Base-by-base conservation (phyloP, 1,284 basidiomycete genomes). In the Ganoderma multipileum region DNA sequence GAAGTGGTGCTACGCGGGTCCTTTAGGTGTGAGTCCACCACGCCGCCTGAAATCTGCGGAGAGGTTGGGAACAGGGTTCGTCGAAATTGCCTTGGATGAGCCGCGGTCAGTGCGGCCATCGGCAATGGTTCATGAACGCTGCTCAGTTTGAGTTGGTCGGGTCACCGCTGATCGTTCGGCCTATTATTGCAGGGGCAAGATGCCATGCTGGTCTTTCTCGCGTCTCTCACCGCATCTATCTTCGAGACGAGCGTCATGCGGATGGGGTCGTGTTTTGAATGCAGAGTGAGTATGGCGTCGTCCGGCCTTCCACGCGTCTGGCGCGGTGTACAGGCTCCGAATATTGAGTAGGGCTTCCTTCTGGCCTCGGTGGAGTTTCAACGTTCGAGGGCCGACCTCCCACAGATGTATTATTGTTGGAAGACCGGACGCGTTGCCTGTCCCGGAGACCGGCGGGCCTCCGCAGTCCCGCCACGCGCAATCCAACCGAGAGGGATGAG, bases 131-230 rank as follows among this genome's bases (percentile, higher is more conserved):
- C 55, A 58, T 58, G 55, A 58, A 58, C 55, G 55, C 33, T 41
- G 64, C 64, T 60, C 57, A 60, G 64, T 65, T 50, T 60, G n/a
- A 65, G 64, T 65, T 65, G 64, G 14, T 33, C 64, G 42, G 58
- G 57, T 23, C 42, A 60, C 57, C 36, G 55, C 33, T 50, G 63
- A 65, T 65, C 64, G 57, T 28, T 33, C 42, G 11, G 23, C 23
- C 23, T 14, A 52, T 26, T 26, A 23, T 18, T 26, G 42, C 33
- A 65, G 57, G 30, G 55, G 33, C 55, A 38, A 58, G 33, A 58
- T 38, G 36, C 36, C 55, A 8, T 58, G 11, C 28, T n/a, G 28
- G 28, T 9, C 55, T 11, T 12, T n/a, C 36, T n/a, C 36, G 33
- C n/a, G 44, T 47, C 44, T 23, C 44, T 7, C 44, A 47, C 44